Percentiles rank a stretch among this genome's conserved stretches.
phyloP scores from a whole-genome alignment of 148 eudicot species.

The Rhododendron griersonianum region DNA sequence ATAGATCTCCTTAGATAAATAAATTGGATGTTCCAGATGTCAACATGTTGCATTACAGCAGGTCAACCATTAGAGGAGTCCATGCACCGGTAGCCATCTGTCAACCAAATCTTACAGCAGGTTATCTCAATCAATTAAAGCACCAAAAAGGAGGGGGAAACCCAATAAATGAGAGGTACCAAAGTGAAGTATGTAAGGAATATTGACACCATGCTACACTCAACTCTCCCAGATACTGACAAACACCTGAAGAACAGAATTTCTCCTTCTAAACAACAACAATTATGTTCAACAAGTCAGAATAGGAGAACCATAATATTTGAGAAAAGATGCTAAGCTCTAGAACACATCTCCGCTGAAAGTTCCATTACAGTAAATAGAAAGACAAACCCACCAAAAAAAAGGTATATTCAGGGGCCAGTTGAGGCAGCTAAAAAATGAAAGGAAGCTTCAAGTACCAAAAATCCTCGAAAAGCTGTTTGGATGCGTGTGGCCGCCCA shows the following conservation, averaged over 20 bases:
- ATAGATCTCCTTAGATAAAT: background rate
- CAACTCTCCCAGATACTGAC: background rate
- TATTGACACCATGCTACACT: background rate
- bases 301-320: background rate
- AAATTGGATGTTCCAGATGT: background rate
- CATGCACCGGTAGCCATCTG: background rate
- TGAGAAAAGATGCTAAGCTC: background rate
- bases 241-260: background rate
- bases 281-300: background rate
- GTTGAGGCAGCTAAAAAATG: background rate
- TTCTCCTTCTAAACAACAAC: background rate
- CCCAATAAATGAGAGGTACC: background rate
- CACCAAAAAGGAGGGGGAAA: background rate
- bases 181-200: background rate
- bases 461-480: slow-evolving; percentile 86
- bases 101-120: background rate
- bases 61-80: background rate
- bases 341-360: background rate
- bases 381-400: background rate
- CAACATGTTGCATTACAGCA: background rate
- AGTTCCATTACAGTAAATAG: background rate
- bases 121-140: background rate
- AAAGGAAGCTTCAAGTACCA: slow-evolving; percentile 42
- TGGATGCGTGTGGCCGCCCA: slow-evolving; percentile 85
- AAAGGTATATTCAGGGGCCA: background rate